Evolutionary conservation across 2,329 filamentous ascomycete genomes (phyloP).

Genomic region (Neospermospora avenae): DNA sequence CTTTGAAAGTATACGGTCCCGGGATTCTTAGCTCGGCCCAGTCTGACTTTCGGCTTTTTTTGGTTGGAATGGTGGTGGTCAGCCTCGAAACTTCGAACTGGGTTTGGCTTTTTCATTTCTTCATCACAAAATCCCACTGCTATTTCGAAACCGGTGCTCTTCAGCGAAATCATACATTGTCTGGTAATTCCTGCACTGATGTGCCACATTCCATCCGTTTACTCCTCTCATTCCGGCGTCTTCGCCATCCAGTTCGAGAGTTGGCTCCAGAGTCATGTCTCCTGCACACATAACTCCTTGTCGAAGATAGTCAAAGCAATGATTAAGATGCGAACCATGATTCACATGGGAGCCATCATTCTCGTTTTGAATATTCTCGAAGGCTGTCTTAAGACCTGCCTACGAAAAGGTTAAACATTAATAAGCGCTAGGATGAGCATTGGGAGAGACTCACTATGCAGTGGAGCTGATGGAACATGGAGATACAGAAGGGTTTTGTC

Average conservation of each 20-base stretch:
- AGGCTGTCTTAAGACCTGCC: constrained; percentile 17
- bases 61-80: neutral
- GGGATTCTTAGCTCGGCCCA: neutral
- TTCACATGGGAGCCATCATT: neutral
- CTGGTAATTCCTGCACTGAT: constrained; percentile 14
- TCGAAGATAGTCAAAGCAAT: constrained; percentile 22
- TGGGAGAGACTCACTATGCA: constrained; percentile 9
- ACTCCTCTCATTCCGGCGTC: constrained; percentile 6
- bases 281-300: constrained; percentile 22
- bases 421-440: neutral
- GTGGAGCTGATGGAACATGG: constrained; percentile 19
- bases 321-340: constrained; percentile 10
- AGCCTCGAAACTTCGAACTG: neutral
- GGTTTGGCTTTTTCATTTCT: neutral
- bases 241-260: neutral
- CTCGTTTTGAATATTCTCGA: constrained; percentile 8
- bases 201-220: constrained; percentile 16
- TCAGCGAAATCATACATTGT: constrained; percentile 14
- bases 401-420: neutral
- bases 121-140: constrained; percentile 10
- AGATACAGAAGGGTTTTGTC: constrained; percentile 10
- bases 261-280: constrained; percentile 19
- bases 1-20: neutral
- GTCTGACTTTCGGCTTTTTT: too few relatives aligned
- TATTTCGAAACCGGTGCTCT: constrained; percentile 10